These are phyloP conservation scores for Raddia guianensis DNA, from an alignment of 176 grass and related monocot genomes.

Conservation along the genomic window DNA sequence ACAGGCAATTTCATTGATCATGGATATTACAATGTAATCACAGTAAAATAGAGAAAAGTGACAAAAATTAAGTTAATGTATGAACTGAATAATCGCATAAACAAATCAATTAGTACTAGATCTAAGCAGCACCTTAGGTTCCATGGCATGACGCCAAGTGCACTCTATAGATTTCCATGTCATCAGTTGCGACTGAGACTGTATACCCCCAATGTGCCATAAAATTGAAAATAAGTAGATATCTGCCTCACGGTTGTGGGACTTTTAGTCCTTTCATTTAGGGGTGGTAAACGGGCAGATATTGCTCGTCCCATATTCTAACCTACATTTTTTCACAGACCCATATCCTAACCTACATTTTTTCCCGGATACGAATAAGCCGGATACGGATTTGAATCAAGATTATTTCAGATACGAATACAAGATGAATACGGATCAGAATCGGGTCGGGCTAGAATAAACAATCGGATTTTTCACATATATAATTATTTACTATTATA, in stretches of 20 bases:
- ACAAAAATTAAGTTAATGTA: background rate
- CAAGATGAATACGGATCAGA: no score
- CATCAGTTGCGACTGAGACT: background rate
- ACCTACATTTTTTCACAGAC: no score
- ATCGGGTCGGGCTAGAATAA: no score
- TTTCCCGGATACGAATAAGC: no score
- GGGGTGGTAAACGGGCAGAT: no score
- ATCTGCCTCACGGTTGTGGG: background rate
- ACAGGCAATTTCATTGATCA: background rate
- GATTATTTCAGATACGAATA: no score
- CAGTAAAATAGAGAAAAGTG: background rate
- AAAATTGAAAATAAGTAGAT: slow-evolving; percentile 22
- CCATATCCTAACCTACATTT: no score
- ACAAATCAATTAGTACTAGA: background rate
- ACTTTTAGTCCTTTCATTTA: no score
- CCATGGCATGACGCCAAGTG: background rate
- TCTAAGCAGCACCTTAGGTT: background rate
- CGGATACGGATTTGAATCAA: no score
- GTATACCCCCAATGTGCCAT: background rate
- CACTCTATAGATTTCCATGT: background rate
- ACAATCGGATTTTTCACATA: no score
- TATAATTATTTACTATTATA: no score
- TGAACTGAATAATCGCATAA: background rate
- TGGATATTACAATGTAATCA: background rate
- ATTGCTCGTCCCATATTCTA: no score